phyloP scores from a whole-genome alignment of 345 rosid species.

The Rubroshorea leprosula region DNA sequence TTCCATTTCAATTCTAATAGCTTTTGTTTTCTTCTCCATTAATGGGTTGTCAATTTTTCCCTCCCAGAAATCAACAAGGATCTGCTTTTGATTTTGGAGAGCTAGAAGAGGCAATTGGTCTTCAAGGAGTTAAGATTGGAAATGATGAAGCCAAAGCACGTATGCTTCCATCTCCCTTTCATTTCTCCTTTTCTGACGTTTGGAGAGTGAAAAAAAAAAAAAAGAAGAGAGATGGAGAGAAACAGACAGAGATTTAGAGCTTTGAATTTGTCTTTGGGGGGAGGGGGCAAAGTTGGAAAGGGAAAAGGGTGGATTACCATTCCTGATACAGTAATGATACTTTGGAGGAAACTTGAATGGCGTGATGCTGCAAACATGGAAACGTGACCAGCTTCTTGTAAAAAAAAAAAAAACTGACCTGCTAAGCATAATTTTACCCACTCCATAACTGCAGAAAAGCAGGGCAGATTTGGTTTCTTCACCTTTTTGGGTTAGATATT shows the following conservation, averaged over 20 bases:
- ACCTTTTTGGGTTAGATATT: constrained; percentile 14
- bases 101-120: constrained; percentile 94
- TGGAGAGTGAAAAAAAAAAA: constrained; percentile 22
- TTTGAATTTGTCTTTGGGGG: constrained; percentile 46
- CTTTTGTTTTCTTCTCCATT: background rate
- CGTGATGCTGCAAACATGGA: constrained; percentile 61
- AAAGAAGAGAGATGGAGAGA: too few relatives aligned
- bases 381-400: background rate
- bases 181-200: constrained; percentile 48
- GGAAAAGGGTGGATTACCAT: constrained; percentile 36
- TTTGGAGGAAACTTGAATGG: constrained; percentile 49
- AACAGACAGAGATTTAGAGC: too few relatives aligned
- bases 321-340: constrained; percentile 57
- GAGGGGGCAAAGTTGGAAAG: background rate
- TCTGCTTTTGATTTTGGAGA: constrained; percentile 91
- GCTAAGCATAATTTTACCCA: constrained; percentile 30
- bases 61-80: constrained; percentile 68
- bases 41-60: constrained; percentile 3
- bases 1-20: background rate
- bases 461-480: constrained; percentile 21
- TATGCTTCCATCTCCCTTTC: constrained; percentile 29
- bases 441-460: constrained; percentile 38
- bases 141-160: constrained; percentile 79
- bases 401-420: too few relatives aligned
- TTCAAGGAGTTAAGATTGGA: constrained; percentile 76